These are phyloP conservation scores for Saturnispora gosingensis DNA, from an alignment of 805 yeast species.

Conservation along the genomic window DNA sequence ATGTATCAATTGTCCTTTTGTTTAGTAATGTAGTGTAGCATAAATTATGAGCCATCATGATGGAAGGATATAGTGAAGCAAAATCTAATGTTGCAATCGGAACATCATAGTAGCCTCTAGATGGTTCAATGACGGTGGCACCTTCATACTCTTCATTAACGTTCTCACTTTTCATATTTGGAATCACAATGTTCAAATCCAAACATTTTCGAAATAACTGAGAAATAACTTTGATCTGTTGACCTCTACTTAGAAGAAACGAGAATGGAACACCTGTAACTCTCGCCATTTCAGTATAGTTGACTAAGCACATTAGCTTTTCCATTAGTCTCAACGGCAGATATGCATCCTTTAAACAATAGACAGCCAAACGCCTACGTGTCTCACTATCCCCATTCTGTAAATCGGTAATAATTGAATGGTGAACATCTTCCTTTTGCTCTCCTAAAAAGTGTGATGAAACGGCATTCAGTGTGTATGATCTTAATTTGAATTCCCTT, in stretches of 20 bases:
- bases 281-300: conserved; percentile 98
- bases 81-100: conserved; percentile 98
- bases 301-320: conserved; percentile 91
- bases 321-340: conserved; percentile 81
- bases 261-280: conserved; percentile 98
- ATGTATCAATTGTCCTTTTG: conserved; percentile 55
- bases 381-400: conserved; percentile 91
- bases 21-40: conserved; percentile 87
- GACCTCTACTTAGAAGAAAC: conserved; percentile 82
- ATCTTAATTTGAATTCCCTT: conserved; percentile 88
- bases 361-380: conserved; percentile 90
- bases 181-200: conserved; percentile 78
- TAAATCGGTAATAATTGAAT: conserved; percentile 87
- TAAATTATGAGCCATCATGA: conserved; percentile 97
- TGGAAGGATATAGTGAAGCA: conserved; percentile 94
- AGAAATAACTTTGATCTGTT: conserved; percentile 94
- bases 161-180: conserved; percentile 79
- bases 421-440: conserved; percentile 97
- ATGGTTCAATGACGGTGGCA: conserved; percentile 97
- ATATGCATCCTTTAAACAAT: conserved; percentile 94
- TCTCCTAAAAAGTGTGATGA: conserved; percentile 90
- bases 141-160: conserved; percentile 93
- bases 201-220: conserved; percentile 91
- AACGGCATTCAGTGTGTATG: conserved; percentile 91
- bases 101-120: conserved; percentile 88